Evolutionary conservation across 2,329 filamentous ascomycete species (phyloP).

Genomic region (Diplodia seriata): DNA sequence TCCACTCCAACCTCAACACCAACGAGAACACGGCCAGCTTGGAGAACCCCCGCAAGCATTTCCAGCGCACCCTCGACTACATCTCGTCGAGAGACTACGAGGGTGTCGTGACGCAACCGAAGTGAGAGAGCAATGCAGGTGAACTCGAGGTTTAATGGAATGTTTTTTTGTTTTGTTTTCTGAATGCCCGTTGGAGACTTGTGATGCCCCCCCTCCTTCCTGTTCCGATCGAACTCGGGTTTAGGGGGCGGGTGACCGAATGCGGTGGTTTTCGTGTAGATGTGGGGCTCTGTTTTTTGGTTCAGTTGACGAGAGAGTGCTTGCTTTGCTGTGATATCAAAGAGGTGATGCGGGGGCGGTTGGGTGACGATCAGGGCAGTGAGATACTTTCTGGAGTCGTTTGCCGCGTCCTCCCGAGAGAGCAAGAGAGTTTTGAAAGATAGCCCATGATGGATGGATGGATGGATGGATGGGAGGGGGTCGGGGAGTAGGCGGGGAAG

Average conservation of each 20-base stretch:
- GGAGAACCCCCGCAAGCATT: slow-evolving; percentile 91
- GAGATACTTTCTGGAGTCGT: background rate
- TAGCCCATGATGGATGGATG: background rate
- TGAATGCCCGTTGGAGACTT: background rate
- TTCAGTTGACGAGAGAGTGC: background rate
- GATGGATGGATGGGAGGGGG: background rate
- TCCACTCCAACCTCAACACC: slow-evolving; percentile 91
- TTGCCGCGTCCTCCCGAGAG: background rate
- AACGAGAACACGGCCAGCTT: slow-evolving; percentile 83
- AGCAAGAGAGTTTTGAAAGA: no score
- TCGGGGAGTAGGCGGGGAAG: no score
- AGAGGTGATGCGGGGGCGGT: background rate
- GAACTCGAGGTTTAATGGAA: background rate
- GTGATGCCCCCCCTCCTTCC: background rate
- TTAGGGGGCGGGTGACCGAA: background rate
- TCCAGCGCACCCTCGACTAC: slow-evolving; percentile 92
- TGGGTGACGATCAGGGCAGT: background rate
- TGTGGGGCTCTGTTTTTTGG: background rate
- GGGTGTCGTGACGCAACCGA: slow-evolving; percentile 77
- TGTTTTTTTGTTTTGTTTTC: background rate
- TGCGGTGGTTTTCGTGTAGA: background rate
- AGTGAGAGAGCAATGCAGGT: slow-evolving; percentile 41
- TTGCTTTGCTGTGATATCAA: background rate
- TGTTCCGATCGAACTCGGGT: background rate
- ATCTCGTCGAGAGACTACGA: slow-evolving; percentile 92